phyloP scores from a whole-genome alignment of 768 basidiomycete species.

The Trametes maxima region DNA sequence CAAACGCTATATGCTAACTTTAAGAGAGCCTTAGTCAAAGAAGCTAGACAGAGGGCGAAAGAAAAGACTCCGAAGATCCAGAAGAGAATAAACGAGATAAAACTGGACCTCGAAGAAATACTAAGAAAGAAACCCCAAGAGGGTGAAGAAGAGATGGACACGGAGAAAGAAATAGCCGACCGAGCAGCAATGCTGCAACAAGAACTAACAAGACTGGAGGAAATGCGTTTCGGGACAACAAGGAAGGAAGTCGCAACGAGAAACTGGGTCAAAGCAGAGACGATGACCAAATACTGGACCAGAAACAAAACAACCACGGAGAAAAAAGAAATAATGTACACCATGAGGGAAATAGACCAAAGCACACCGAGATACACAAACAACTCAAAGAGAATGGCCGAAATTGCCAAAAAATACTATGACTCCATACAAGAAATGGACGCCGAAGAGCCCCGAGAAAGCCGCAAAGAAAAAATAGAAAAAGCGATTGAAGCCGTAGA shows the following conservation, averaged over 20 bases:
- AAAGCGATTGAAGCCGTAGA: neutral
- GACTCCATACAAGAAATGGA: neutral
- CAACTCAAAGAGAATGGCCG: neutral
- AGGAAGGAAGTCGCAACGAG: neutral
- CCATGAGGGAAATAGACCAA: neutral
- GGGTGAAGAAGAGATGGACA: neutral
- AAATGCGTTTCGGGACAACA: neutral
- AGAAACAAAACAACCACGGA: neutral
- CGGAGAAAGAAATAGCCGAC: no score
- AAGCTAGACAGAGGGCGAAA: neutral
- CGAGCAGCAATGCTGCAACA: neutral
- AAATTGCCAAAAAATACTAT: neutral
- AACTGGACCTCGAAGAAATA: neutral
- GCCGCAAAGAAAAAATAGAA: neutral
- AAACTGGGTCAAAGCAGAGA: neutral
- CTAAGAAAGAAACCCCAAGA: neutral
- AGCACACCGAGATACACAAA: neutral
- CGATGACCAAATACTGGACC: neutral
- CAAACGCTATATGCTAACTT: neutral
- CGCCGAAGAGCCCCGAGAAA: neutral
- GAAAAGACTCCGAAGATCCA: neutral
- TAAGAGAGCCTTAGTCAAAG: neutral
- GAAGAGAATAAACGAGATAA: neutral
- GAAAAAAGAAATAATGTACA: neutral
- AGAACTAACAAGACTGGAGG: neutral